phyloP scores from a whole-genome alignment of 441 rosid genomes.

The Populus hybrid region DNA sequence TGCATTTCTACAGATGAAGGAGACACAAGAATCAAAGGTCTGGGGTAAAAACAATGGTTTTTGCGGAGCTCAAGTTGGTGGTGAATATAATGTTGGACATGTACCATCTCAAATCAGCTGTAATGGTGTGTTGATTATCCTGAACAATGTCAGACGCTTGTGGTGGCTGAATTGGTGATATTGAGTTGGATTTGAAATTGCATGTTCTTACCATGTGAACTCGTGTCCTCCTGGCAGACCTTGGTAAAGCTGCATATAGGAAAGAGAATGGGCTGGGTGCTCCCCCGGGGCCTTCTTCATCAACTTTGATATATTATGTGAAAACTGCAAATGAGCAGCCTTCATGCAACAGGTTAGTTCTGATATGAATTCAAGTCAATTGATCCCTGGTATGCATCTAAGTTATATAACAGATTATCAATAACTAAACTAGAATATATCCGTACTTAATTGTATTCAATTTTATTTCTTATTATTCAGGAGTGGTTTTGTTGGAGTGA shows the following conservation, averaged over 20 bases:
- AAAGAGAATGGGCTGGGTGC: slow-evolving; percentile 28
- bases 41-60: slow-evolving; percentile 20
- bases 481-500: background rate
- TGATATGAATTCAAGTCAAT: background rate
- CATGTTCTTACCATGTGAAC: slow-evolving; percentile 21
- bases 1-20: slow-evolving; percentile 35
- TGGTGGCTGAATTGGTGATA: slow-evolving; percentile 18
- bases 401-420: background rate
- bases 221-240: slow-evolving; percentile 29
- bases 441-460: background rate
- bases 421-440: background rate
- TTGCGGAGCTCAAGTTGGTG: slow-evolving; percentile 27
- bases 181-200: slow-evolving; percentile 14
- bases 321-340: slow-evolving; percentile 29
- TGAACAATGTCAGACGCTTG: slow-evolving; percentile 12
- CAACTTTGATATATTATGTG: slow-evolving; percentile 22
- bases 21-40: slow-evolving; percentile 35
- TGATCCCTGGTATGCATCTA: background rate
- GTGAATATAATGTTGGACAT: slow-evolving; percentile 29
- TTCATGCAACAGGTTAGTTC: slow-evolving; percentile 35
- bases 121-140: slow-evolving; percentile 29
- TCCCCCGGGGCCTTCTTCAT: slow-evolving; percentile 16
- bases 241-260: slow-evolving; percentile 28
- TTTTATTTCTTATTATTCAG: background rate
- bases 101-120: slow-evolving; percentile 16